phyloP scores from a whole-genome alignment of 768 basidiomycete species.

The Hypholoma sublateritium region DNA sequence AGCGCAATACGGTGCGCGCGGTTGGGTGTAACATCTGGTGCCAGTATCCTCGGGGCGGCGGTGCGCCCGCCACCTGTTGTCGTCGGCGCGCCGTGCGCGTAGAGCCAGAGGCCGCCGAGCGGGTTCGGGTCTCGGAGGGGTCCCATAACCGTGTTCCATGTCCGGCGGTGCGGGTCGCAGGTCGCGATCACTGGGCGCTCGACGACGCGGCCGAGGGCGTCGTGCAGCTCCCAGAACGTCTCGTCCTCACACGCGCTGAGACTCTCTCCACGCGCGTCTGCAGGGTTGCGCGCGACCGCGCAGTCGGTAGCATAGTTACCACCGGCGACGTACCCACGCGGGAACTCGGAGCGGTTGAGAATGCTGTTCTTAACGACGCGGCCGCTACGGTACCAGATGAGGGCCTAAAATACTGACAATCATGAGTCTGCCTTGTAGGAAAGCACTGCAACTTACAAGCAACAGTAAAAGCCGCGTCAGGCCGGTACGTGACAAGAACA shows the following conservation, averaged over 20 bases:
- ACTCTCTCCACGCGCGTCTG: slow-evolving; percentile 21
- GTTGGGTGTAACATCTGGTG: slow-evolving; percentile 8
- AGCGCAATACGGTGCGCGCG: slow-evolving; percentile 42
- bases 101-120: slow-evolving; percentile 63
- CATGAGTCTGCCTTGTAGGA: not conserved
- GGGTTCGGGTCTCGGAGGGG: slow-evolving; percentile 59
- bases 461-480: not conserved
- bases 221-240: slow-evolving; percentile 60
- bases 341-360: slow-evolving; percentile 41
- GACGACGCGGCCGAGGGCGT: slow-evolving; percentile 34
- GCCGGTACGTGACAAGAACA: not conserved
- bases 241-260: slow-evolving; percentile 66
- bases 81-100: slow-evolving; percentile 20
- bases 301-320: slow-evolving; percentile 53
- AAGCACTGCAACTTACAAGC: not conserved
- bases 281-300: slow-evolving; percentile 32
- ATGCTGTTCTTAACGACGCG: slow-evolving; percentile 40
- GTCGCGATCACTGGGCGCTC: slow-evolving; percentile 46
- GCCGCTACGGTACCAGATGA: slow-evolving; percentile 45
- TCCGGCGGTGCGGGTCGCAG: slow-evolving; percentile 55
- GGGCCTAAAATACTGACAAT: slow-evolving; percentile 29
- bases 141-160: slow-evolving; percentile 81
- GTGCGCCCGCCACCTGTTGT: not conserved
- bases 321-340: slow-evolving; percentile 48
- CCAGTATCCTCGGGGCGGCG: slow-evolving; percentile 10